Evolutionary conservation across 2,329 filamentous ascomycete genomes (phyloP).

Genomic region (Aspergillus pseudonomiae): DNA sequence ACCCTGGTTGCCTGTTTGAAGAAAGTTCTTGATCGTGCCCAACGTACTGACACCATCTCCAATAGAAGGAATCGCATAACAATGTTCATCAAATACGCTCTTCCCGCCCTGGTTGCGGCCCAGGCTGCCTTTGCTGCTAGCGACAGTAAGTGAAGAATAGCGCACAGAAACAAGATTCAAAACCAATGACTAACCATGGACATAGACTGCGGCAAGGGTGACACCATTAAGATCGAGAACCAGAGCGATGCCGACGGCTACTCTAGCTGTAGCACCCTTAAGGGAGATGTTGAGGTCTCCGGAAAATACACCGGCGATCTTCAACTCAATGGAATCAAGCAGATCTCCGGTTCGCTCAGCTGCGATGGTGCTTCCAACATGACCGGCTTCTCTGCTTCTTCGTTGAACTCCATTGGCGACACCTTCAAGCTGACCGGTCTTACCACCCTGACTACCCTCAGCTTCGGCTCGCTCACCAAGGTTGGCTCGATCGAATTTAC

Average conservation of each 20-base stretch:
- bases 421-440: slow-evolving; percentile 71
- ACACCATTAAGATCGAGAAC: slow-evolving; percentile 57
- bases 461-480: slow-evolving; percentile 65
- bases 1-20: neutral
- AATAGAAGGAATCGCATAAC: slow-evolving; percentile 12
- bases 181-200: slow-evolving; percentile 9
- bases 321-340: slow-evolving; percentile 61
- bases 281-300: slow-evolving; percentile 69
- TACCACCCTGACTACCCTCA: slow-evolving; percentile 69
- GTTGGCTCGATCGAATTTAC: slow-evolving; percentile 72
- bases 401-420: slow-evolving; percentile 68
- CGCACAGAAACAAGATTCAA: neutral
- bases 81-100: slow-evolving; percentile 60
- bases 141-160: slow-evolving; percentile 23
- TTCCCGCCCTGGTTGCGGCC: slow-evolving; percentile 59
- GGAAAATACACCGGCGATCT: slow-evolving; percentile 60
- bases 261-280: slow-evolving; percentile 66
- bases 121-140: slow-evolving; percentile 54
- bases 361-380: slow-evolving; percentile 62
- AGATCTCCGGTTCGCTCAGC: slow-evolving; percentile 61
- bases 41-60: neutral
- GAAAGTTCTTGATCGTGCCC: too few relatives aligned
- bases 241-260: slow-evolving; percentile 66
- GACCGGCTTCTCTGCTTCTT: slow-evolving; percentile 62
- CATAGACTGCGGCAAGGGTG: slow-evolving; percentile 26